Percentiles rank a stretch among this genome's conserved stretches.
These are phyloP conservation scores for Tremella yokohamensis DNA, from an alignment of 768 basidiomycete genomes.

Conservation along the genomic window DNA sequence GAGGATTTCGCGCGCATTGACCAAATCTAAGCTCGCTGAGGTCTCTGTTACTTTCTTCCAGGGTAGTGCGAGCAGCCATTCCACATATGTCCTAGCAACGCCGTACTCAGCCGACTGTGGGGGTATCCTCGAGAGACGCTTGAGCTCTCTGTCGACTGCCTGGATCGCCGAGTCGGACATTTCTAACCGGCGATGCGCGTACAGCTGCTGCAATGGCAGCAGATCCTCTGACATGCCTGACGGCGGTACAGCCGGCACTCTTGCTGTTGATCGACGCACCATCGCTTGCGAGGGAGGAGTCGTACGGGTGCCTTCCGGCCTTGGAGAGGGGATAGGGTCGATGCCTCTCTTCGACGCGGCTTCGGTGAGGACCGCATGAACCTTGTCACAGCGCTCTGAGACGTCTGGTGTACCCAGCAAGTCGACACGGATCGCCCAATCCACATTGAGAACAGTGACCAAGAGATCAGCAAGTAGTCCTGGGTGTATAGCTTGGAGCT, in stretches of 20 bases:
- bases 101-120: conserved; percentile 86
- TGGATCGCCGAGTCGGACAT: conserved; percentile 22
- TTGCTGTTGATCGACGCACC: conserved; percentile 1
- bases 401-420: conserved; percentile 35
- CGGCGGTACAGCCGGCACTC: conserved; percentile 3
- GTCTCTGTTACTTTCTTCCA: conserved; percentile 57
- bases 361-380: conserved; percentile 25
- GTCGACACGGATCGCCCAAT: conserved; percentile 36
- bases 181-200: conserved; percentile 17
- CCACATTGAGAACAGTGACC: conserved; percentile 30
- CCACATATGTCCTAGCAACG: conserved; percentile 67
- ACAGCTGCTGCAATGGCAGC: conserved; percentile 33
- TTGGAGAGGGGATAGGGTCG: not conserved
- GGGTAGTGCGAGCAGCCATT: conserved; percentile 81
- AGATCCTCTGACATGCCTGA: conserved; percentile 49
- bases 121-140: conserved; percentile 78
- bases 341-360: conserved; percentile 10
- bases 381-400: conserved; percentile 24
- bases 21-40: conserved; percentile 36
- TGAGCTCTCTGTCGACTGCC: conserved; percentile 77
- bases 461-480: conserved; percentile 41
- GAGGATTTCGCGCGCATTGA: conserved; percentile 69
- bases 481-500: conserved; percentile 23
- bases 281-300: conserved; percentile 8
- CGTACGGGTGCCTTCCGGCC: not conserved